Conservation (phyloP, 2,329 filamentous ascomycete genomes). For the Apiospora kogelbergensis region DNA sequence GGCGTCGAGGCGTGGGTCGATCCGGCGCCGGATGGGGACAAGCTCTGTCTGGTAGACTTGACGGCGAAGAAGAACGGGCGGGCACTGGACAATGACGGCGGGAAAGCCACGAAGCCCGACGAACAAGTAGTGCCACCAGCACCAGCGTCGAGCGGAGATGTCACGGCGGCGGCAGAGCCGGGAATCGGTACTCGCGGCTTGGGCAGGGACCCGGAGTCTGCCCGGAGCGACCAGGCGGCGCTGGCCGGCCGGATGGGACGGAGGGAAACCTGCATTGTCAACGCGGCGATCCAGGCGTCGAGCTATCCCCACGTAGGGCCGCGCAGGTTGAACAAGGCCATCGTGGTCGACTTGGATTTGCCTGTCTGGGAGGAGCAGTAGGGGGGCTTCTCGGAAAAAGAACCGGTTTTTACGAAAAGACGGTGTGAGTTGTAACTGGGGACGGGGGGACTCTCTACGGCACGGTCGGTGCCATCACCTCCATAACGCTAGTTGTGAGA, state of each 20-base stretch:
- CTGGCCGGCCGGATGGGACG: slow-evolving; percentile 44
- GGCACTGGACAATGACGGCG: slow-evolving; percentile 49
- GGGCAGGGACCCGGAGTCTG: slow-evolving; percentile 40
- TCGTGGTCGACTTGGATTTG: slow-evolving; percentile 80
- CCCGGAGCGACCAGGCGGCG: slow-evolving; percentile 40
- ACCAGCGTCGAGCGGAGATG: not conserved
- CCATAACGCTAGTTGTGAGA: not conserved
- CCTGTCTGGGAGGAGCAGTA: slow-evolving; percentile 49
- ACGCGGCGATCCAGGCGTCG: slow-evolving; percentile 72
- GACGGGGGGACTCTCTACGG: not conserved
- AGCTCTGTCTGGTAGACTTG: slow-evolving; percentile 63
- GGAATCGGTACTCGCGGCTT: slow-evolving; percentile 37
- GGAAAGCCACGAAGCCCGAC: slow-evolving; percentile 15
- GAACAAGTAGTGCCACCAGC: not conserved
- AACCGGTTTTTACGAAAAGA: not conserved
- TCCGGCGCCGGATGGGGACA: slow-evolving; percentile 52
- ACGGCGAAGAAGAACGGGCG: slow-evolving; percentile 43
- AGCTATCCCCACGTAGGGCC: slow-evolving; percentile 63
- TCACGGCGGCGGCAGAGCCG: slow-evolving; percentile 18
- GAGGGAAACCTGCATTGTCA: slow-evolving; percentile 75
- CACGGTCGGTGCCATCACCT: not conserved
- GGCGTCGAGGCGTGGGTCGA: slow-evolving; percentile 56
- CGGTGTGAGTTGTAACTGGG: not conserved
- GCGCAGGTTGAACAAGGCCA: slow-evolving; percentile 72
- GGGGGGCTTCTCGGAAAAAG: not conserved